Base-by-base conservation (phyloP, 2,329 filamentous ascomycete species). In the Grosmannia penicillata region DNA sequence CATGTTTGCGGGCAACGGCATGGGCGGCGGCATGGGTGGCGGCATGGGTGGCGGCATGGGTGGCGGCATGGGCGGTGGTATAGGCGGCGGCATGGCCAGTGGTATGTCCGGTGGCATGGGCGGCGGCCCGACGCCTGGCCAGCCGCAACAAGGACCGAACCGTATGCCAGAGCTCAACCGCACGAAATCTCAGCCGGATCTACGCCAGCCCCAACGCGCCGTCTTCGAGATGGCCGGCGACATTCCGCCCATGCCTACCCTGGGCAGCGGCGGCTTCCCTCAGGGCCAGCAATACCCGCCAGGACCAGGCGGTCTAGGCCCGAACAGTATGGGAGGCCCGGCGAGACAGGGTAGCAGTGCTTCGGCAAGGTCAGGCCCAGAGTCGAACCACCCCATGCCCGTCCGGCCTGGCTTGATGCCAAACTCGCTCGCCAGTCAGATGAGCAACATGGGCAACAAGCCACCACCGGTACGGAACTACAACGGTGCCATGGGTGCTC, bases 181-280 rank as follows among this genome's bases (percentile, higher is more conserved):
- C 43, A 72, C 75, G 14, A 76, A 76, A 46, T 82, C 78, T 10
- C 78, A 82, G 50, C 76, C 78, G 23, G 71, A 81, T 50, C 57
- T 81, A 41, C 65, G 72, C 26, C 67, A 75, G 46, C 67, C 70
- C 4, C 74, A 82, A 48, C 65, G 73, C 3, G 81, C 80, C 8
- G 68, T 82, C 1, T 85, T 85, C 47, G 82, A 85, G 50, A 79
- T 87, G 68, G 75, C 72, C 2, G 68, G 62, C 21, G 76, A 82
- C 47, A 56, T 77, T 23, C 75, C 76, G 10, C 62, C 59, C 29
- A 58, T 66, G 51, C 67, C 58, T 38, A 22, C 35, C n/a, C n/a
- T n/a, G n/a, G 26, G 28, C 26, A 34, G 18, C 21, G 27, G 29
- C 37, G 44, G 32, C 19, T 56, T 50, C 40, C 46, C 53, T 6